Evolutionary conservation across 345 rosid species (phyloP).

Genomic region (Brassica juncea): DNA sequence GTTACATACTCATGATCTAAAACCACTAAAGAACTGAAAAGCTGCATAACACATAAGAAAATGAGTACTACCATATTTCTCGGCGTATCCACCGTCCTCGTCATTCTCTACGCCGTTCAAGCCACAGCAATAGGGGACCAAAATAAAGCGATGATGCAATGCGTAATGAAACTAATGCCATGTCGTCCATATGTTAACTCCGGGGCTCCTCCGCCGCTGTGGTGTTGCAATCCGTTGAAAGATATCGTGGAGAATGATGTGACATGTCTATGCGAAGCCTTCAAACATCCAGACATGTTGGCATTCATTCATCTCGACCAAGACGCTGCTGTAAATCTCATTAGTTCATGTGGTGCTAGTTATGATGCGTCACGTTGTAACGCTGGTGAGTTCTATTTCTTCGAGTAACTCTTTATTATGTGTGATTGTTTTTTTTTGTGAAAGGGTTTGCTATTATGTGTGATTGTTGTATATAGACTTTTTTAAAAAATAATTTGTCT

Average conservation of each 20-base stretch:
- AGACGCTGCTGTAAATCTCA: slow-evolving; percentile 49
- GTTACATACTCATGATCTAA: neutral
- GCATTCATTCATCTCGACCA: slow-evolving; percentile 38
- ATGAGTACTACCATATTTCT: neutral
- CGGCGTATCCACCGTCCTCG: neutral
- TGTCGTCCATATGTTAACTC: slow-evolving; percentile 47
- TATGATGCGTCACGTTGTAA: slow-evolving; percentile 44
- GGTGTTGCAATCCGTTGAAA: slow-evolving; percentile 54
- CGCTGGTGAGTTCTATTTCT: slow-evolving; percentile 24
- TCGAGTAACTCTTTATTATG: neutral
- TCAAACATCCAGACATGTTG: slow-evolving; percentile 39
- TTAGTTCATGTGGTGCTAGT: slow-evolving; percentile 49
- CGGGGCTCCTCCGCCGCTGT: slow-evolving; percentile 34
- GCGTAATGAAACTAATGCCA: slow-evolving; percentile 51
- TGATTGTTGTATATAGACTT: neutral
- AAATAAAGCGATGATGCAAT: slow-evolving; percentile 26
- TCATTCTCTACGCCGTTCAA: slow-evolving; percentile 15
- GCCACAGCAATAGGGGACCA: slow-evolving; percentile 4
- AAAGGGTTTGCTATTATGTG: neutral
- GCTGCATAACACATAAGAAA: neutral
- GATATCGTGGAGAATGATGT: slow-evolving; percentile 29
- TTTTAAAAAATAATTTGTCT: neutral
- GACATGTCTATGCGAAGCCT: slow-evolving; percentile 52
- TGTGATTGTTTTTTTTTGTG: neutral
- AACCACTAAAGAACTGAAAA: neutral